Percentiles rank a stretch among this genome's conserved stretches.
Conservation (phyloP, 2,329 filamentous ascomycete genomes). For the Cytospora leucostoma region DNA sequence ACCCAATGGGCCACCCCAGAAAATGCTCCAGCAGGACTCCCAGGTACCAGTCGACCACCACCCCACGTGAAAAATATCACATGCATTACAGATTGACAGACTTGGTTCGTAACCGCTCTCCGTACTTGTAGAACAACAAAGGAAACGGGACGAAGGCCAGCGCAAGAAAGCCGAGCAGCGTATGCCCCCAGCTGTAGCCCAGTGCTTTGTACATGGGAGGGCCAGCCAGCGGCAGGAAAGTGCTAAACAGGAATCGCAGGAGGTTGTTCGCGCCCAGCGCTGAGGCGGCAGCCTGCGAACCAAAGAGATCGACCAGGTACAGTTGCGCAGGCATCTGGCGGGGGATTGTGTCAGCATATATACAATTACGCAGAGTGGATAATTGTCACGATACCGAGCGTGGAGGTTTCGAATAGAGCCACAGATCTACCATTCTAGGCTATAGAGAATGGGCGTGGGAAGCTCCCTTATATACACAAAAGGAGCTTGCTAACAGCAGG, state of each 20-base stretch:
- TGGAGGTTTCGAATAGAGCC: no score
- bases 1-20: no score
- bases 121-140: constrained; percentile 41
- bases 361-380: no score
- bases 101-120: constrained; percentile 36
- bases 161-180: constrained; percentile 42
- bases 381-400: no score
- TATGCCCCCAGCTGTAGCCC: constrained; percentile 33
- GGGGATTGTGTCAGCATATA: no score
- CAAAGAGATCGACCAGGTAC: constrained; percentile 59
- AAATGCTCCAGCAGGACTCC: no score
- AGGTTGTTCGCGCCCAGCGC: constrained; percentile 41
- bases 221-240: constrained; percentile 60
- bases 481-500: no score
- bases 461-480: no score
- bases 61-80: no score
- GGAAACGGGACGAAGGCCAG: constrained; percentile 44
- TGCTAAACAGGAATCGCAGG: constrained; percentile 57
- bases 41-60: no score
- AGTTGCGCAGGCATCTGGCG: constrained; percentile 30
- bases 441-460: no score
- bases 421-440: no score
- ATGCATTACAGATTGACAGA: constrained; percentile 5
- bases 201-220: constrained; percentile 28
- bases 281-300: constrained; percentile 38